phyloP scores from a whole-genome alignment of 2,329 filamentous ascomycete species.

The Ophiostoma sp. region DNA sequence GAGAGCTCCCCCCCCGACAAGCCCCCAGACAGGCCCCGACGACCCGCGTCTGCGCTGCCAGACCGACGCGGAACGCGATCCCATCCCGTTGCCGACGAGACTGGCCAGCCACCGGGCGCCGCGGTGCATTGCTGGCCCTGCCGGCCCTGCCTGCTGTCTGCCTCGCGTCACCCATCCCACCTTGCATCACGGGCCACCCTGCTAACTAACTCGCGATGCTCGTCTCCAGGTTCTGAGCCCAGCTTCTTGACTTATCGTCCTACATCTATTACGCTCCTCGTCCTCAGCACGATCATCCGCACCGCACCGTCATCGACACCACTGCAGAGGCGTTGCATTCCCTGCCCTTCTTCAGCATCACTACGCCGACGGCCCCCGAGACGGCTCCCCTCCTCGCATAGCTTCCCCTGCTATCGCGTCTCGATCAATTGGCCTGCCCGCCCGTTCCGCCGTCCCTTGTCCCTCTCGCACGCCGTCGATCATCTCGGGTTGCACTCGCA shows the following conservation, averaged over 20 bases:
- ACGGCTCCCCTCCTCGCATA: not conserved
- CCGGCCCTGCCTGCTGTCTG: not conserved
- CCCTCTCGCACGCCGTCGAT: too few species aligned
- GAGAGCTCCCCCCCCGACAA: not conserved
- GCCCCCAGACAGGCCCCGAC: not conserved
- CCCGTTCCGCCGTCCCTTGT: not conserved
- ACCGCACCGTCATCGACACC: not conserved
- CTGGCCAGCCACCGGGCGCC: not conserved
- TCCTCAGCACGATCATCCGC: not conserved
- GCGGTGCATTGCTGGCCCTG: not conserved
- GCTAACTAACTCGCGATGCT: not conserved
- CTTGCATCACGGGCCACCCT: not conserved
- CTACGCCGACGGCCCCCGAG: not conserved
- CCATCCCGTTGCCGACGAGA: not conserved
- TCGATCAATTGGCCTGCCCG: not conserved
- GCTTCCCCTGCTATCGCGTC: not conserved
- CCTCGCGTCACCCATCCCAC: constrained; percentile 9
- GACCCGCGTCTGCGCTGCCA: not conserved
- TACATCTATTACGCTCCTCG: not conserved
- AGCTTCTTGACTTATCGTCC: not conserved
- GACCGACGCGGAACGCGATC: not conserved
- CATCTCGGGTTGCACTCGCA: too few species aligned
- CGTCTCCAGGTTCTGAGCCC: not conserved
- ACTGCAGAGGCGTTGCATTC: not conserved
- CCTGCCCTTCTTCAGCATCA: not conserved